Conservation (phyloP, 805 yeast species). For the Metschnikowia cerradonensis region DNA sequence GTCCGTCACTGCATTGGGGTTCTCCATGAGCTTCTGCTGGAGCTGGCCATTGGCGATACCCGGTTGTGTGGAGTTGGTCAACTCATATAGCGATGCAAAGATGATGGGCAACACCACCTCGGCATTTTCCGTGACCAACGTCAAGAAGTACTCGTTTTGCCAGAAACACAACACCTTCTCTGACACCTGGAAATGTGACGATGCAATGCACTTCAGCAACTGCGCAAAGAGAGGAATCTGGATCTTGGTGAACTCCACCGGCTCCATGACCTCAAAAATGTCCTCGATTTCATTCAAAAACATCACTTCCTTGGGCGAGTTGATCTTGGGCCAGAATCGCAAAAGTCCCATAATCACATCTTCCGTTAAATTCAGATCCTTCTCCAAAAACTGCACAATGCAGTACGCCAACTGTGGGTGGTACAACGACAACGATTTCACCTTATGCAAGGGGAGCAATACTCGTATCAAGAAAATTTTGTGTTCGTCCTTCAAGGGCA, state of each 20-base stretch:
- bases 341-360: conserved; percentile 94
- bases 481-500: conserved; percentile 96
- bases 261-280: conserved; percentile 93
- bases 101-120: conserved; percentile 90
- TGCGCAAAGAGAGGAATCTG: conserved; percentile 93
- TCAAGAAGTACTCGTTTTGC: conserved; percentile 91
- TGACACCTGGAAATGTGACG: conserved; percentile 95
- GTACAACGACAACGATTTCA: conserved; percentile 79
- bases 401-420: conserved; percentile 98
- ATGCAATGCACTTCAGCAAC: conserved; percentile 86
- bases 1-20: conserved; percentile 37
- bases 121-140: conserved; percentile 85
- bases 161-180: conserved; percentile 92
- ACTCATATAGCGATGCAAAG: conserved; percentile 83
- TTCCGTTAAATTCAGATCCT: conserved; percentile 87
- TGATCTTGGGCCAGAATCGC: conserved; percentile 94
- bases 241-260: conserved; percentile 83
- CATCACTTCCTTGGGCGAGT: conserved; percentile 93
- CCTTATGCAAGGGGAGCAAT: conserved; percentile 88
- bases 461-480: conserved; percentile 84
- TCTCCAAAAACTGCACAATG: conserved; percentile 92
- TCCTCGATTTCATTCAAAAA: conserved; percentile 94
- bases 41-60: conserved; percentile 38
- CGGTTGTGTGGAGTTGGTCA: conserved; percentile 53
- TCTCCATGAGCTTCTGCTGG: conserved; percentile 35